These are phyloP conservation scores for Smallanthus sonchifolius DNA, from an alignment of 129 eudicot species.

Conservation along the genomic window DNA sequence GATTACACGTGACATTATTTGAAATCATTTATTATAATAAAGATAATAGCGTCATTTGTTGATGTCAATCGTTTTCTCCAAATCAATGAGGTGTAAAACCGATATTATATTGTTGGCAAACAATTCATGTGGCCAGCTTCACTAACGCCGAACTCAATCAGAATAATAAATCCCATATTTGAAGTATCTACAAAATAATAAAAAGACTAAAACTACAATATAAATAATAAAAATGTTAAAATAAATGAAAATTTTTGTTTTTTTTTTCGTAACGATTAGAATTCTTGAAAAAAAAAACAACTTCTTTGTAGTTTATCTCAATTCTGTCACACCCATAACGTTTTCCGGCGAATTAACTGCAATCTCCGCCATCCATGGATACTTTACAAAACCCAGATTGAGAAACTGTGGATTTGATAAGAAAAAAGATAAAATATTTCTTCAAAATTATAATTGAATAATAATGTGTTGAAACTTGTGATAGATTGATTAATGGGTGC, in stretches of 20 bases:
- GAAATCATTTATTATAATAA: no score
- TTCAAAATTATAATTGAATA: no score
- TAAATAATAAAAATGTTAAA: no score
- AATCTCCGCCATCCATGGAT: no score
- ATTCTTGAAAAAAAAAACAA: not conserved
- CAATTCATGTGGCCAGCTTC: slow-evolving; percentile 3
- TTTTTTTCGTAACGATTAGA: not conserved
- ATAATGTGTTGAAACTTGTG: not conserved
- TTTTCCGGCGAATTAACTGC: no score
- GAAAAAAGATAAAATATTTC: no score
- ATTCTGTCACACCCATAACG: slow-evolving; percentile 2
- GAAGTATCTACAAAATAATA: no score
- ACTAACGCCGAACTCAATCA: not conserved
- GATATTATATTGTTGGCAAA: not conserved
- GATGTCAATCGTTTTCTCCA: not conserved
- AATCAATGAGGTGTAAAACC: not conserved
- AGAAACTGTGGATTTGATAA: no score
- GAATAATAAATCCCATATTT: no score
- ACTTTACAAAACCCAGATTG: not conserved
- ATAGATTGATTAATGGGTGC: slow-evolving; percentile 47
- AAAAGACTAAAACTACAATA: not conserved
- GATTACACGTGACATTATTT: no score
- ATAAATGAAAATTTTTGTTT: not conserved
- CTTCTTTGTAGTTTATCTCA: not conserved
- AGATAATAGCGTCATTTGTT: not conserved